phyloP scores from a whole-genome alignment of 352 stramenopile species.

The Phytopythium boreale region DNA sequence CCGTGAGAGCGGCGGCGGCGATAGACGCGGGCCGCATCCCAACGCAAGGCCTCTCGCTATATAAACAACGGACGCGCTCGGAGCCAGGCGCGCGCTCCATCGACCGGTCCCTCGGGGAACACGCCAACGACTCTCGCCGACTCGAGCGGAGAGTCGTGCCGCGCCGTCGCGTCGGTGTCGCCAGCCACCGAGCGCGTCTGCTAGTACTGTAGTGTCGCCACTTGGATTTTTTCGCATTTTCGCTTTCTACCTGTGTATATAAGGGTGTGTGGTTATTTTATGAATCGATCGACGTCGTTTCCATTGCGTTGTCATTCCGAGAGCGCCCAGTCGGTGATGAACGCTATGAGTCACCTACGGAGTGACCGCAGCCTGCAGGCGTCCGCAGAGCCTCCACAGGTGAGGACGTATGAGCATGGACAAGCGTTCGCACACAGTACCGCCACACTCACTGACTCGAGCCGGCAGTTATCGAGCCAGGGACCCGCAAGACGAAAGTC shows the following conservation, averaged over 20 bases:
- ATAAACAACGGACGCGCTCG: not conserved
- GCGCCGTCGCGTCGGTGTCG: too few species aligned
- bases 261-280: constrained; percentile 10
- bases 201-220: not conserved
- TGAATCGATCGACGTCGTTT: constrained; percentile 2
- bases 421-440: too few species aligned
- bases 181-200: not conserved
- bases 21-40: not conserved
- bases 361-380: not conserved
- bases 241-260: not conserved
- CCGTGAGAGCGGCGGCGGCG: constrained; percentile 11
- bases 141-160: constrained; percentile 3
- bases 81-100: not conserved
- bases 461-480: too few species aligned
- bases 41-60: not conserved
- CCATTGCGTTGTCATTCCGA: not conserved
- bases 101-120: not conserved
- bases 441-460: too few species aligned
- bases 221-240: constrained; percentile 2
- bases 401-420: too few species aligned
- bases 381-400: too few species aligned
- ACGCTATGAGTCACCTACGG: too few species aligned
- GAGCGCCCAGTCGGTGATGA: too few species aligned
- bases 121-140: not conserved
- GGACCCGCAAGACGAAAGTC: too few species aligned